Conservation (phyloP, 495 filamentous ascomycete genomes). For the Penicillium simplicissimum region DNA sequence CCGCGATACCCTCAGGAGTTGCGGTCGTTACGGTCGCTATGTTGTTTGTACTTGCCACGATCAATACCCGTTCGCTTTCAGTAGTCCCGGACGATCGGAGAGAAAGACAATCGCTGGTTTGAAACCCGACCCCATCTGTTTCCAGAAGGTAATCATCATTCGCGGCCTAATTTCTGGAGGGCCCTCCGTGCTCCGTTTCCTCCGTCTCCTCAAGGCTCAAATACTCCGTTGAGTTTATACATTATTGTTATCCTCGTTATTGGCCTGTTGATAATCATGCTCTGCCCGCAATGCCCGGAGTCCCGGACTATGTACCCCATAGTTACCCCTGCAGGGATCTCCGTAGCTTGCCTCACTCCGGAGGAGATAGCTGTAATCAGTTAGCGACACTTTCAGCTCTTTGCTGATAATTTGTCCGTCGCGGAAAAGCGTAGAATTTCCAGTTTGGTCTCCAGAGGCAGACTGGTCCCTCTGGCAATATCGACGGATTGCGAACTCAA, state of each 20-base stretch:
- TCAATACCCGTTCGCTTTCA: neutral
- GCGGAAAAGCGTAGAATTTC: neutral
- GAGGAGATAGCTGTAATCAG: neutral
- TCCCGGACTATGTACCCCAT: neutral
- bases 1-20: no score
- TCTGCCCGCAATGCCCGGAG: no score
- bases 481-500: conserved; percentile 1
- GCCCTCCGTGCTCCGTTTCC: neutral
- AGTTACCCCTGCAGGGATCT: neutral
- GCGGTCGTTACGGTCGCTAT: no score
- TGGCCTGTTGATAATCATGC: neutral
- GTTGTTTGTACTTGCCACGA: neutral
- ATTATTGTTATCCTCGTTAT: neutral
- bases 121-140: conserved; percentile 6
- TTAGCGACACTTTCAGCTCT: neutral
- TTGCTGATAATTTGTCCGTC: neutral
- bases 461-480: neutral
- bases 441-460: neutral
- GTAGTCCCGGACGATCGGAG: conserved; percentile 13
- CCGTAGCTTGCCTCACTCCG: neutral
- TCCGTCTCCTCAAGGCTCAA: neutral
- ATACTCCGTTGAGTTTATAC: neutral
- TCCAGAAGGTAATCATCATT: conserved; percentile 4
- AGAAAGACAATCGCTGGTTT: neutral
- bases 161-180: conserved; percentile 1